Base-by-base conservation (phyloP, 139 green algal species). In the Micractinium sp. region DNA sequence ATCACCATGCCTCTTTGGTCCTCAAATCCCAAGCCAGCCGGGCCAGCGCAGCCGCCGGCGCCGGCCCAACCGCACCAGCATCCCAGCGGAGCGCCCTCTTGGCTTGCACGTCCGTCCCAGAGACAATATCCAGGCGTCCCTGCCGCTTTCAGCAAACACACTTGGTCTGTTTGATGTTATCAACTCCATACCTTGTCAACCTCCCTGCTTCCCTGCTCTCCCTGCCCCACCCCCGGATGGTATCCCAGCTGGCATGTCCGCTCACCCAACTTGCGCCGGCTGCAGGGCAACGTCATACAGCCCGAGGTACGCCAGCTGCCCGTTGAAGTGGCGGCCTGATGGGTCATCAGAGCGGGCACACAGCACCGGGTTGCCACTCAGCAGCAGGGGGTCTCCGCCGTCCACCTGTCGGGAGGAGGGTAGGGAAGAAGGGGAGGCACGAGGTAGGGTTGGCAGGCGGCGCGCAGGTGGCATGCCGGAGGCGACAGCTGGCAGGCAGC, bases 281-380 rank as follows among this genome's bases (percentile, higher is more conserved):
- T 80, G 31, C 83, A 87, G 39, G 12, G 83, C 77, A 38, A 80
- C 69, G 60, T 93, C 82, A 41, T 66, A 94, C 2, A 95, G 73
- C 20, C 35, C 56, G 33, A 94, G 85, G 71, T 94, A 82, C n/a
- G 82, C 89, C 36, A 94, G n/a, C 41, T 75, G 77, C 61, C 90
- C 92, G 39, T 90, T 82, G 60, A 90, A 94, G 81, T 82, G 88
- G 39, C 91, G 86, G 31, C 33, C 66, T 16, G 41, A 9, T 67
- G 53, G 35, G 47, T 71, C 86, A 47, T 93, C 92, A 18, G 90
- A 82, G n/a, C 92, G 90, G 0, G 63, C 76, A 87, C 93, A 95
- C 38, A 95, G 91, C 56, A 90, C 85, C n/a, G 94, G 87, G 66
- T 90, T 81, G n/a, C 88, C 87, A 53, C 61, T 82, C 39, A 94